Percentiles rank a stretch among this genome's conserved stretches.
Conservation (phyloP, 164 flowering plant species). For the Litsea cubeba region DNA sequence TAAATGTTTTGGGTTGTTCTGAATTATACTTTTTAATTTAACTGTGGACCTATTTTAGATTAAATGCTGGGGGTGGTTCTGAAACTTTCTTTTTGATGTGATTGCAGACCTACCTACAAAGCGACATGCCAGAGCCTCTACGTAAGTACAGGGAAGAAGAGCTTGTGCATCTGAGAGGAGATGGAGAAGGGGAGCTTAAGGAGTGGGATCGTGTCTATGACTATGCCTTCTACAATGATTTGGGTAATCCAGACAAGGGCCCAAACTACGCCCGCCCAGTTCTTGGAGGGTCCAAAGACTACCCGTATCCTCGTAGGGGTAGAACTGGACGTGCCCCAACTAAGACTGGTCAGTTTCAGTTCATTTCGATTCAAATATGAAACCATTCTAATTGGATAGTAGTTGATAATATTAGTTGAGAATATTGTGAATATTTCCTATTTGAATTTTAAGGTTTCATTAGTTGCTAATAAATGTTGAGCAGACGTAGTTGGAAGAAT, state of each 20-base stretch:
- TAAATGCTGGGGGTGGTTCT: background rate
- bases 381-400: too few relatives aligned
- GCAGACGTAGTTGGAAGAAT: too few relatives aligned
- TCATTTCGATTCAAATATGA: too few relatives aligned
- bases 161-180: conserved; percentile 55
- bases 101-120: conserved; percentile 56
- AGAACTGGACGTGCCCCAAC: conserved; percentile 68
- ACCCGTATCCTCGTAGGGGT: conserved; percentile 82
- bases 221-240: conserved; percentile 76
- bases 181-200: conserved; percentile 51
- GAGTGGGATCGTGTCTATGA: conserved; percentile 93
- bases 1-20: too few relatives aligned
- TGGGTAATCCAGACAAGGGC: conserved; percentile 67
- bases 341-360: conserved; percentile 35
- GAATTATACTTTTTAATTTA: too few relatives aligned
- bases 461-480: too few relatives aligned
- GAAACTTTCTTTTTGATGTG: background rate
- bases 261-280: conserved; percentile 45
- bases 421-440: background rate
- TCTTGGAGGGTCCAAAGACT: conserved; percentile 62
- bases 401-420: background rate
- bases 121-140: conserved; percentile 58
- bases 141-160: conserved; percentile 60
- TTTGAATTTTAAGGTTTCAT: background rate
- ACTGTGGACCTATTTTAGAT: too few relatives aligned